Evolutionary conservation across 257 asterid species (phyloP), one percentile per base, ranked within the genome.

Genomic region (Craterostigma plantagineum): DNA sequence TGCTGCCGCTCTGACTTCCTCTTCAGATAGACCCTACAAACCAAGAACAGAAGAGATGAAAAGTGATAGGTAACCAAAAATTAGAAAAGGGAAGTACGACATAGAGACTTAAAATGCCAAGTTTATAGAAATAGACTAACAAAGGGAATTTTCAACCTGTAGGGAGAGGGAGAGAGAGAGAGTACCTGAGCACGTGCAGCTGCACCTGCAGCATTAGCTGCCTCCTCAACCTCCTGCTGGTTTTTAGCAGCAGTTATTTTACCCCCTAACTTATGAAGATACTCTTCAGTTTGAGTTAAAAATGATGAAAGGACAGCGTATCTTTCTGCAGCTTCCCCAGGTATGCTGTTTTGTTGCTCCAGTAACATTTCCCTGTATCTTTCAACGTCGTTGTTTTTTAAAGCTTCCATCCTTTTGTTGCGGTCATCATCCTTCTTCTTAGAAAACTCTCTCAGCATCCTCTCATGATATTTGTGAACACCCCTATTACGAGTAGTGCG

Each of bases 141-240:
- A n/a, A n/a, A n/a, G n/a, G n/a, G n/a, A n/a, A n/a, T n/a, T n/a
- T n/a, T n/a, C n/a, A n/a, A n/a, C n/a, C n/a, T n/a, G n/a, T n/a
- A n/a, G n/a, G n/a, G 16, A 14, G 35, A 39, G 34, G 30, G 54
- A 56, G 55, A 48, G 48, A 55, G 62, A 48, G 62, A 35, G 49
- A 50, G 35, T 64, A 38, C 99, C 85, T 83, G 96, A 57, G 92
- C 76, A 17, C 91, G 86, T 40, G 99, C 99, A 45, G 92, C 94
- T 9, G 61, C 61, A 16, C 85, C 90, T 6, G 99, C 96, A 43
- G 69, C 67, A 71, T 68, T 68, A 49, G 94, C 96, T 39, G 94
- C 84, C 81, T 90, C 99, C 67, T 73, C 96, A 67, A 77, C 91
- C 64, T 90, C 99, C 77, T 90, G 99, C 58, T 72, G 92, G 63